Conservation (phyloP, 768 basidiomycete species). For the Rickenella mellea region DNA sequence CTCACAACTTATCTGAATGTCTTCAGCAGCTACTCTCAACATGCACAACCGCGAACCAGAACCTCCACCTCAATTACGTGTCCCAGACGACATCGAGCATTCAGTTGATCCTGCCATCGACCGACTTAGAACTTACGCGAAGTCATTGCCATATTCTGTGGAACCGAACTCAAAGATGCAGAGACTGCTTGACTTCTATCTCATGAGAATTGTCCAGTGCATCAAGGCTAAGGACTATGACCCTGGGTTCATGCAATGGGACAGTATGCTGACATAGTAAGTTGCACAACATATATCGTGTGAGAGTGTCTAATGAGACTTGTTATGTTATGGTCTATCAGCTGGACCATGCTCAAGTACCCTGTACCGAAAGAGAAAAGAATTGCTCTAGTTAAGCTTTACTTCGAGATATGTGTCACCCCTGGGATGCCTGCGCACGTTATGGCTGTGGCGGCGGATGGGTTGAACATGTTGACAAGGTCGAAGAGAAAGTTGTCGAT, state of each 20-base stretch:
- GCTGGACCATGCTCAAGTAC: slow-evolving; percentile 79
- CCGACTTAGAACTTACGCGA: slow-evolving; percentile 55
- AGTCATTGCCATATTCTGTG: slow-evolving; percentile 64
- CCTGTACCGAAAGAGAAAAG: slow-evolving; percentile 77
- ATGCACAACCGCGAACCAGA: slow-evolving; percentile 26
- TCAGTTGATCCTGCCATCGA: slow-evolving; percentile 38
- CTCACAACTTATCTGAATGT: no score
- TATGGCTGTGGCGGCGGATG: slow-evolving; percentile 58
- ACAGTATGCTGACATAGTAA: slow-evolving; percentile 63
- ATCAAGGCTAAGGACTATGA: slow-evolving; percentile 78
- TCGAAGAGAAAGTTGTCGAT: slow-evolving; percentile 71
- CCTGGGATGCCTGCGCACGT: slow-evolving; percentile 69
- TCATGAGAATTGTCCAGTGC: slow-evolving; percentile 59
- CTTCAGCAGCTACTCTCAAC: no score
- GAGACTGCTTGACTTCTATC: slow-evolving; percentile 63
- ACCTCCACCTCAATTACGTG: slow-evolving; percentile 9
- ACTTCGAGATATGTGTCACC: slow-evolving; percentile 65
- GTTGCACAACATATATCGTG: slow-evolving; percentile 19
- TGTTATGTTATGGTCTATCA: slow-evolving; percentile 18
- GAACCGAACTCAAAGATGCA: slow-evolving; percentile 73
- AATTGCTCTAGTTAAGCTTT: slow-evolving; percentile 64
- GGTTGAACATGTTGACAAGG: slow-evolving; percentile 45
- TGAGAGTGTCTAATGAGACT: slow-evolving; percentile 5
- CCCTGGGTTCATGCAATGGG: slow-evolving; percentile 73
- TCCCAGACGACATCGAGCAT: slow-evolving; percentile 23